A percentile compares a stretch with the other conserved stretches of the same genome.
phyloP scores from a whole-genome alignment of 2,329 filamentous ascomycete genomes.

The Alternaria longipes region DNA sequence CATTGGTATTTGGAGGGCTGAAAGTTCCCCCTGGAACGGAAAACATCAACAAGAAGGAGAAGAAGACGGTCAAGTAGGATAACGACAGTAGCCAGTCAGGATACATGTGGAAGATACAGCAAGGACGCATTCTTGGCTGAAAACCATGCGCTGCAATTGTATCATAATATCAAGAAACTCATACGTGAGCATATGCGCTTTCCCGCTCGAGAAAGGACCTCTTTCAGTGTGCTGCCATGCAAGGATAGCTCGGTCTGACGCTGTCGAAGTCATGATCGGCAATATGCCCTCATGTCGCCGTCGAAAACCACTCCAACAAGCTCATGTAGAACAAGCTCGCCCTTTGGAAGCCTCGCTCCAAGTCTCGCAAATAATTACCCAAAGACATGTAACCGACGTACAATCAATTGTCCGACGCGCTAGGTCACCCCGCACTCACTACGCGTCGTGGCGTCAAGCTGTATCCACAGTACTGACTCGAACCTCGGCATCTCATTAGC shows the following conservation, averaged over 20 bases:
- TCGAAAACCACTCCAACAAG: neutral
- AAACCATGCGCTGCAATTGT: neutral
- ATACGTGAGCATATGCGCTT: neutral
- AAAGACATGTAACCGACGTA: neutral
- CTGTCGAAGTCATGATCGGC: neutral
- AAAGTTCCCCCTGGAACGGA: conserved; percentile 67
- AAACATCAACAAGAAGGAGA: conserved; percentile 37
- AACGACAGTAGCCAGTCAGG: neutral
- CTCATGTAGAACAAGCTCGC: neutral
- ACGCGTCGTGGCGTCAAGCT: conserved; percentile 5
- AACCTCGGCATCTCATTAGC: conserved; percentile 33
- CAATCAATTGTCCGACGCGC: neutral
- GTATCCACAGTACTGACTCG: conserved; percentile 13
- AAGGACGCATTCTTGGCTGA: neutral
- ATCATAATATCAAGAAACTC: neutral
- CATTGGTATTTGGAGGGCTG: conserved; percentile 74
- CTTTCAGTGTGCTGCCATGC: neutral
- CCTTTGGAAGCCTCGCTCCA: neutral
- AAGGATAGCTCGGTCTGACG: neutral
- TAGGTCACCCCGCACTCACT: conserved; percentile 23
- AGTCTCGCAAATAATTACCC: neutral
- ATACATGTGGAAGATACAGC: neutral
- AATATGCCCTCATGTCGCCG: neutral
- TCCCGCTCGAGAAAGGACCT: neutral
- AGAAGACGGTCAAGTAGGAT: conserved; percentile 18